Evolutionary conservation across 345 rosid genomes (phyloP).

Genomic region (Aquilaria yunnanensis): DNA sequence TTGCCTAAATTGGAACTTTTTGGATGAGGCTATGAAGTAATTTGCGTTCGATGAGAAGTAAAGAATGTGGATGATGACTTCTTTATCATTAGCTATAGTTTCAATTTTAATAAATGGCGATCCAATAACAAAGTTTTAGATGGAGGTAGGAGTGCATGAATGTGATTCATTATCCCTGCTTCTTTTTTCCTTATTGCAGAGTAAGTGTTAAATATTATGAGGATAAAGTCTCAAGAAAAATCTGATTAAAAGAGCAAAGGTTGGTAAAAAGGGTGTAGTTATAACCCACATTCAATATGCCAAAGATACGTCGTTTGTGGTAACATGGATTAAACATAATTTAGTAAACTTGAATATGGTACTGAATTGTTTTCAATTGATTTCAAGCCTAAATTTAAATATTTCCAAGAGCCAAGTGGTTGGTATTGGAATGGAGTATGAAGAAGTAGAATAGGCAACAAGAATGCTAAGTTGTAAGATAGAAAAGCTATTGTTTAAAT

Average conservation of each 20-base stretch:
- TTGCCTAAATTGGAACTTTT: background rate
- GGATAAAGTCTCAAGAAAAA: background rate
- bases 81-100: background rate
- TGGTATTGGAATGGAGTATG: too few species aligned
- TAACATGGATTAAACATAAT: too few species aligned
- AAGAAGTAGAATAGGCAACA: too few species aligned
- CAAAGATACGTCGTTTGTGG: too few species aligned
- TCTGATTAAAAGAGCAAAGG: background rate
- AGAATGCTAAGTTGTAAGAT: too few species aligned
- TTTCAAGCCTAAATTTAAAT: too few species aligned
- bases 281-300: too few species aligned
- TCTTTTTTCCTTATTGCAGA: background rate
- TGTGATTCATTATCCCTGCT: background rate
- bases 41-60: background rate
- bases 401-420: too few species aligned
- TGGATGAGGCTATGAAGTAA: background rate
- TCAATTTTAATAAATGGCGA: background rate
- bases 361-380: too few species aligned
- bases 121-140: background rate
- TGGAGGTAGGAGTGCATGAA: background rate
- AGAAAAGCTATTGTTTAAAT: too few species aligned
- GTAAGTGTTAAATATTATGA: background rate
- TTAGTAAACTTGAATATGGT: too few species aligned
- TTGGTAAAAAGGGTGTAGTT: background rate
- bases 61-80: background rate